Evolutionary conservation across 1,139 yeast species (phyloP).

Genomic region (Geotrichum carabidarum): DNA sequence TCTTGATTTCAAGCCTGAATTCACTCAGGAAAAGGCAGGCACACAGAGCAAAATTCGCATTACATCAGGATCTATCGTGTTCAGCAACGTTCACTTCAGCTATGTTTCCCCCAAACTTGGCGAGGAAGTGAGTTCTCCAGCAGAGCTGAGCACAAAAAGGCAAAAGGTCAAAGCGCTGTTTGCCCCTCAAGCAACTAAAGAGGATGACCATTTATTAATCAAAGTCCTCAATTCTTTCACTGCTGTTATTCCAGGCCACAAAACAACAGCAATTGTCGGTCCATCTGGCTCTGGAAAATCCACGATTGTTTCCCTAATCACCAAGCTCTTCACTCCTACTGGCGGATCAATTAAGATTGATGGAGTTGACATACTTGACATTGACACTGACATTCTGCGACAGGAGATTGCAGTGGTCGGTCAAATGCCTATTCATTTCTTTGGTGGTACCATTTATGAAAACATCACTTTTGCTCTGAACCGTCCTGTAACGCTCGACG

Average conservation of each 20-base stretch:
- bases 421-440: constrained; percentile 70
- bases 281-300: constrained; percentile 91
- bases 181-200: constrained; percentile 8
- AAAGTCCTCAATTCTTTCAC: constrained; percentile 25
- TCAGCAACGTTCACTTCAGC: constrained; percentile 17
- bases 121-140: background rate
- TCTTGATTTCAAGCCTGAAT: constrained; percentile 37
- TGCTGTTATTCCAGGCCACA: constrained; percentile 53
- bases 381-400: constrained; percentile 60
- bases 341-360: constrained; percentile 62
- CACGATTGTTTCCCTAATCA: constrained; percentile 62
- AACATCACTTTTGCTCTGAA: constrained; percentile 58
- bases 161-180: constrained; percentile 25
- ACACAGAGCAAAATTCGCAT: constrained; percentile 12
- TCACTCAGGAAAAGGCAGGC: constrained; percentile 25
- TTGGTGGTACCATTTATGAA: constrained; percentile 71
- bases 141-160: constrained; percentile 1
- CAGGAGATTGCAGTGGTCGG: constrained; percentile 71
- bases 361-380: constrained; percentile 51
- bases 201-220: constrained; percentile 2
- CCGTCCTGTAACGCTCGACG: constrained; percentile 37
- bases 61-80: constrained; percentile 12
- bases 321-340: constrained; percentile 55
- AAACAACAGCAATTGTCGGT: constrained; percentile 79
- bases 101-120: constrained; percentile 12